Conservation (phyloP, 2,329 filamentous ascomycete species). For the Gyromitra esculenta region DNA sequence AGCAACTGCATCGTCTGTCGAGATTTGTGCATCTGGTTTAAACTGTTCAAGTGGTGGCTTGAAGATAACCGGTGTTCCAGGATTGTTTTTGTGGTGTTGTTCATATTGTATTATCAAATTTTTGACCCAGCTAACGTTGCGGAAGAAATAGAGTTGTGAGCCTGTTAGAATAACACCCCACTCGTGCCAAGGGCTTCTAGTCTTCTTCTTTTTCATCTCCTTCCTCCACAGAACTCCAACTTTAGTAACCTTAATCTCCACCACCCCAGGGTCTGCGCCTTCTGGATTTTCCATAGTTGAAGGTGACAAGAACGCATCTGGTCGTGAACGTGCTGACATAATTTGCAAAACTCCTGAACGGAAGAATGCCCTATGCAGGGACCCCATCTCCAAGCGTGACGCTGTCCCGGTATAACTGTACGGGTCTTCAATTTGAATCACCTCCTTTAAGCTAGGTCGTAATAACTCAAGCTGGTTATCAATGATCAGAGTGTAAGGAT, state of each 20-base stretch:
- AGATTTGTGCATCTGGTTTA: slow-evolving; percentile 92
- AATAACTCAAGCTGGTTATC: slow-evolving; percentile 86
- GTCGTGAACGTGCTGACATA: slow-evolving; percentile 88
- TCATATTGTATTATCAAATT: slow-evolving; percentile 89
- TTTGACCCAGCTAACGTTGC: slow-evolving; percentile 92
- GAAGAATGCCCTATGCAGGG: slow-evolving; percentile 87
- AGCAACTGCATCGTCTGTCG: slow-evolving; percentile 90
- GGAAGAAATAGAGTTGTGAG: slow-evolving; percentile 97
- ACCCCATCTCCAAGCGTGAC: slow-evolving; percentile 77
- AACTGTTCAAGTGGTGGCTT: slow-evolving; percentile 89
- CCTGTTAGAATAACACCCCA: slow-evolving; percentile 97
- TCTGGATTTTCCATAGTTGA: slow-evolving; percentile 84
- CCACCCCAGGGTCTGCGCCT: slow-evolving; percentile 88
- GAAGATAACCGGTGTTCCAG: slow-evolving; percentile 80
- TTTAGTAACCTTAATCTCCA: slow-evolving; percentile 97
- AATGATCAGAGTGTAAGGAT: slow-evolving; percentile 93
- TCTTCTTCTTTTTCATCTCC: slow-evolving; percentile 90
- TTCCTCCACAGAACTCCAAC: slow-evolving; percentile 96
- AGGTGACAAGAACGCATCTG: slow-evolving; percentile 93
- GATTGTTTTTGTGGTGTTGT: slow-evolving; percentile 78
- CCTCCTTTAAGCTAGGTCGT: slow-evolving; percentile 86
- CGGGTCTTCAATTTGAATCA: slow-evolving; percentile 89
- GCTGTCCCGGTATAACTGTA: slow-evolving; percentile 87
- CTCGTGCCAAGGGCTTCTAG: slow-evolving; percentile 96
- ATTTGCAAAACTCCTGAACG: slow-evolving; percentile 93